Evolutionary conservation across 108 stramenopile genomes (phyloP).

Genomic region (Parietichytrium sp.): DNA sequence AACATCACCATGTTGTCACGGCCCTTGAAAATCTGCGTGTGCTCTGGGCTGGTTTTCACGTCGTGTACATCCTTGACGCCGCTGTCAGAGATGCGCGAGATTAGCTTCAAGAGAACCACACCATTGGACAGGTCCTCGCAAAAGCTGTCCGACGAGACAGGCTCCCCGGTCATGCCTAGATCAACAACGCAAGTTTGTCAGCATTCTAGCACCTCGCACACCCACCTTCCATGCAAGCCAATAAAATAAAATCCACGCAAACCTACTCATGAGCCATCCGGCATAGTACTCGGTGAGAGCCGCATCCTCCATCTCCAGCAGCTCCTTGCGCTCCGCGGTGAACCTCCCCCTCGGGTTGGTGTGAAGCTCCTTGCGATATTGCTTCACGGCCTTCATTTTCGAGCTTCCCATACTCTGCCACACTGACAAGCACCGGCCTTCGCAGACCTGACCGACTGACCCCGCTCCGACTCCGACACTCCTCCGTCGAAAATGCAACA

Average conservation of each 20-base stretch:
- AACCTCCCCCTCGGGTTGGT: no score
- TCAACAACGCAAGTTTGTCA: no score
- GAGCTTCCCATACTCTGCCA: no score
- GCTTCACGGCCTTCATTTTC: no score
- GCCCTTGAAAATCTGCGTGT: neutral
- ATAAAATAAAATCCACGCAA: no score
- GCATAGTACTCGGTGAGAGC: conserved; percentile 35
- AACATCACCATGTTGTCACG: conserved; percentile 38
- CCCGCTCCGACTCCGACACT: no score
- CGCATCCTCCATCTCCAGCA: neutral
- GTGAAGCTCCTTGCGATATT: no score
- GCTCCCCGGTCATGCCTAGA: conserved; percentile 16
- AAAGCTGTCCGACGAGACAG: neutral
- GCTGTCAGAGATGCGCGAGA: neutral
- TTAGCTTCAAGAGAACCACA: neutral
- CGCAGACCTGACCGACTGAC: no score
- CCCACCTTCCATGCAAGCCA: no score
- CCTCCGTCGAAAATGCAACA: no score
- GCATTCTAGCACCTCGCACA: no score
- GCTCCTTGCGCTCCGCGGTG: conserved; percentile 8
- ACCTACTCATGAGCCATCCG: conserved; percentile 7
- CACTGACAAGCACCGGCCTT: no score
- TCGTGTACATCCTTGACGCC: neutral
- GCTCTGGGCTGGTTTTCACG: neutral
- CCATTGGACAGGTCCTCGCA: neutral